Evolutionary conservation across 1,284 basidiomycete species (phyloP), one percentile per base, ranked within the genome.

Genomic region (Rhodotorula glutinis): DNA sequence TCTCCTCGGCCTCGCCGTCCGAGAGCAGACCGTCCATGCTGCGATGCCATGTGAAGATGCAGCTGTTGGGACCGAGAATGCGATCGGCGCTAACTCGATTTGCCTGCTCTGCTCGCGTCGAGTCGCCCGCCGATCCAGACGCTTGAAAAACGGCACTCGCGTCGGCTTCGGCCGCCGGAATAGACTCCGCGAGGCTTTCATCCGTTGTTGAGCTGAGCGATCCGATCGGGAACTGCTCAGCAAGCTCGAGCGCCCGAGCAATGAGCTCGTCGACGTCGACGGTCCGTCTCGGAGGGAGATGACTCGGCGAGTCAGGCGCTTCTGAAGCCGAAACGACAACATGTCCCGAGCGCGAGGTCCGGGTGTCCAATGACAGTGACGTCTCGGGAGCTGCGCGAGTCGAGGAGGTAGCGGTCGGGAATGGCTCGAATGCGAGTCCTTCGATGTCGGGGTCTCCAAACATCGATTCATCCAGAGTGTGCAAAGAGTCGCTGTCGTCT

Each of bases 21-120:
- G 57, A n/a, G 14, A 77, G 54, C 17, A 38, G 25, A 8, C 69
- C 67, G 0, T 53, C 27, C n/a, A 62, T n/a, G 17, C 53, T 58
- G 2, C 41, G 43, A 0, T 25, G 5, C 73, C 72, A 76, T 4
- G 76, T 77, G 54, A 71, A 70, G 13, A 77, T 63, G 51, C 73
- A 75, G 41, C 64, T 69, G 23, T 69, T 67, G 0, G 75, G 70
- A 1, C 76, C 76, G 57, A 77, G 69, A 17, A 77, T 71, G 25
- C 67, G 58, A 41, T 73, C 56, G 1, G 74, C 70, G 11, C 51
- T 40, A 16, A 75, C 63, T 2, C 40, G 13, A 52, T 41, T 33
- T n/a, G 25, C 49, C 8, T 5, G n/a, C 23, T 29, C 25, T 13
- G 27, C 13, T 25, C 4, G 23, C 46, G n/a, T 11, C 23, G 9